Percentiles rank a stretch among this genome's conserved stretches.
Conservation (phyloP, 2,329 filamentous ascomycete species). For the Fusarium pseudoanthophilum region DNA sequence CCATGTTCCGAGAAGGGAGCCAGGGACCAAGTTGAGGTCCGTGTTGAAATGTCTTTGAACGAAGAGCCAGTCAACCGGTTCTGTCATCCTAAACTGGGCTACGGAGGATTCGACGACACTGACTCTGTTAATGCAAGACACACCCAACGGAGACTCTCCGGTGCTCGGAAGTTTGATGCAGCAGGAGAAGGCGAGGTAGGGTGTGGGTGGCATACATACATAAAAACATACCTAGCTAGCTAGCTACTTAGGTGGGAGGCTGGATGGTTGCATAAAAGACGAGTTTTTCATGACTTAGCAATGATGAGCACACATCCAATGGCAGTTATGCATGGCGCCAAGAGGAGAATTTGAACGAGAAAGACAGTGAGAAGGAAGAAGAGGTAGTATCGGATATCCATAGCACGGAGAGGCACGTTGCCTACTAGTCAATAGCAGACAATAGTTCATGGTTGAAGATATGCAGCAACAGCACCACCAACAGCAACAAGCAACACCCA, state of each 20-base stretch:
- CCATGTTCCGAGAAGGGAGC: not conserved
- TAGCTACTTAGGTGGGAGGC: not conserved
- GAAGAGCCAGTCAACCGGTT: slow-evolving; percentile 3
- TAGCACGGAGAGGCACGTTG: not conserved
- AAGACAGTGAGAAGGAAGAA: not conserved
- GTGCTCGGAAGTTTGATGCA: slow-evolving; percentile 2
- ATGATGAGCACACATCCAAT: not conserved
- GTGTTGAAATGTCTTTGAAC: slow-evolving; percentile 9
- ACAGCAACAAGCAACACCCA: not conserved
- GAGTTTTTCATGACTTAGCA: slow-evolving; percentile 26
- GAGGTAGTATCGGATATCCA: not conserved
- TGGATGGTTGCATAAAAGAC: slow-evolving; percentile 19
- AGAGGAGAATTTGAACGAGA: slow-evolving; percentile 8
- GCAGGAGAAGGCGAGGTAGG: not conserved
- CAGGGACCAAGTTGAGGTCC: slow-evolving; percentile 1
- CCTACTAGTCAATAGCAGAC: slow-evolving; percentile 1
- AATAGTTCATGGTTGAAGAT: slow-evolving; percentile 14
- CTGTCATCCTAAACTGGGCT: not conserved
- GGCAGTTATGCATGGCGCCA: slow-evolving; percentile 18
- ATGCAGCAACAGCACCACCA: not conserved
- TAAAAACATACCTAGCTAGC: not conserved
- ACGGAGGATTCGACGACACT: not conserved
- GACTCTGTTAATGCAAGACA: not conserved
- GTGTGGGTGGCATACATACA: slow-evolving; percentile 17
- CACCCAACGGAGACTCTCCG: slow-evolving; percentile 28